phyloP scores from a whole-genome alignment of 352 stramenopile species.

The Phytopythium helicoides region DNA sequence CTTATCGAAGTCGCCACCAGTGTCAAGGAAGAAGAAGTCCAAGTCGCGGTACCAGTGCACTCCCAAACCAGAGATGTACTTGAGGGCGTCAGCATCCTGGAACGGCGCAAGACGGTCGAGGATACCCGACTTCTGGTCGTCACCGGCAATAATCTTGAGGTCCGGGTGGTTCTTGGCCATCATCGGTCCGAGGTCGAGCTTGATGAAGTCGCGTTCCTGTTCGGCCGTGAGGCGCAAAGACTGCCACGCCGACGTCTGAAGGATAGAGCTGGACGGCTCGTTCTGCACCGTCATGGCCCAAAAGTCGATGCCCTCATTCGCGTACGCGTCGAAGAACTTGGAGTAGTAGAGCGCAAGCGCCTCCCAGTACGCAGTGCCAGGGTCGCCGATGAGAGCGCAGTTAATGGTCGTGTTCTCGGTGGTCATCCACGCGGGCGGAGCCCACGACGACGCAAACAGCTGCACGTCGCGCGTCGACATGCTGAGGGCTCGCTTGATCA shows the following conservation, averaged over 20 bases:
- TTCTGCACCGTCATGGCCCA: conserved; percentile 89
- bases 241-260: conserved; percentile 55
- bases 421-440: conserved; percentile 87
- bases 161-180: conserved; percentile 65
- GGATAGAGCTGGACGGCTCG: conserved; percentile 57
- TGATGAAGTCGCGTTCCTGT: conserved; percentile 70
- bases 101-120: conserved; percentile 34
- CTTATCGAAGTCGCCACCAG: conserved; percentile 43
- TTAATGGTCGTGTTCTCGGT: conserved; percentile 53
- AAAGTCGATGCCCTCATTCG: conserved; percentile 63
- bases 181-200: conserved; percentile 70
- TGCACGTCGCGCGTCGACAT: conserved; percentile 39
- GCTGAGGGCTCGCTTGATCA: conserved; percentile 58
- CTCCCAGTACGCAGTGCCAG: conserved; percentile 64
- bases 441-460: conserved; percentile 87
- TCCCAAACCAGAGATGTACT: conserved; percentile 83
- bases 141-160: conserved; percentile 80
- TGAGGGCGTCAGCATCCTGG: conserved; percentile 35
- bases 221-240: conserved; percentile 49
- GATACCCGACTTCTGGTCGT: conserved; percentile 82
- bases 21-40: conserved; percentile 44
- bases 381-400: conserved; percentile 49
- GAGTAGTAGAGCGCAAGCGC: conserved; percentile 85
- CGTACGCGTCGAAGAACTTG: conserved; percentile 87
- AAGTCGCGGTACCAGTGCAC: conserved; percentile 87